A percentile compares a stretch with the other conserved stretches of the same genome.
Evolutionary conservation across 2,329 filamentous ascomycete genomes (phyloP).

Genomic region (Colletotrichum spaethianum): DNA sequence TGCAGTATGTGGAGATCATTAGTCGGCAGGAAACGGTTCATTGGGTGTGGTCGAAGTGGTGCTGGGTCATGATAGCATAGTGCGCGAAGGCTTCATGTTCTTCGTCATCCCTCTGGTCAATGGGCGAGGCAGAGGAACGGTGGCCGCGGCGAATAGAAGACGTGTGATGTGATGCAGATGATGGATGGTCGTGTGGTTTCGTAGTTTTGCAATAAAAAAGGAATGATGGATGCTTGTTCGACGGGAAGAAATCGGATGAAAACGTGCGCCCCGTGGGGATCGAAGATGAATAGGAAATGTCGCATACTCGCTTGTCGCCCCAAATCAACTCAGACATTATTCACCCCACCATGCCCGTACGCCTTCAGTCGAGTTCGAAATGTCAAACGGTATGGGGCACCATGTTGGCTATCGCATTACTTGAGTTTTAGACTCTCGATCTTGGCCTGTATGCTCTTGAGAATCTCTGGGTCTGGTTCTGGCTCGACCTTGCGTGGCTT

Average conservation of each 20-base stretch:
- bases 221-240: constrained; percentile 31
- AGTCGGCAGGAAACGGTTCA: constrained; percentile 23
- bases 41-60: constrained; percentile 14
- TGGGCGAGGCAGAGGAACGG: constrained; percentile 12
- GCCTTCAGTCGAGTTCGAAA: constrained; percentile 33
- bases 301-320: constrained; percentile 30
- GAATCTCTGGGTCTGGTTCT: constrained; percentile 72
- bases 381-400: constrained; percentile 18
- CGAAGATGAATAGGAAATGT: constrained; percentile 30
- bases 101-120: constrained; percentile 34
- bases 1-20: constrained; percentile 22
- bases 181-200: constrained; percentile 36
- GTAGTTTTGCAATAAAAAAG: constrained; percentile 37
- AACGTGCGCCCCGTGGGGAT: constrained; percentile 20
- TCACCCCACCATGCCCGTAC: constrained; percentile 25
- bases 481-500: constrained; percentile 73
- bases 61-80: constrained; percentile 30
- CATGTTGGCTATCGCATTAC: constrained; percentile 11
- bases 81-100: constrained; percentile 37
- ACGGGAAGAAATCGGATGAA: constrained; percentile 31
- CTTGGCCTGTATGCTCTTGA: constrained; percentile 70
- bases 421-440: constrained; percentile 60
- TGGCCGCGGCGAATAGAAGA: constrained; percentile 31
- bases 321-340: constrained; percentile 26
- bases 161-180: constrained; percentile 34